Evolutionary conservation across 108 stramenopile genomes (phyloP).

Genomic region (Discostella stelligeroides): DNA sequence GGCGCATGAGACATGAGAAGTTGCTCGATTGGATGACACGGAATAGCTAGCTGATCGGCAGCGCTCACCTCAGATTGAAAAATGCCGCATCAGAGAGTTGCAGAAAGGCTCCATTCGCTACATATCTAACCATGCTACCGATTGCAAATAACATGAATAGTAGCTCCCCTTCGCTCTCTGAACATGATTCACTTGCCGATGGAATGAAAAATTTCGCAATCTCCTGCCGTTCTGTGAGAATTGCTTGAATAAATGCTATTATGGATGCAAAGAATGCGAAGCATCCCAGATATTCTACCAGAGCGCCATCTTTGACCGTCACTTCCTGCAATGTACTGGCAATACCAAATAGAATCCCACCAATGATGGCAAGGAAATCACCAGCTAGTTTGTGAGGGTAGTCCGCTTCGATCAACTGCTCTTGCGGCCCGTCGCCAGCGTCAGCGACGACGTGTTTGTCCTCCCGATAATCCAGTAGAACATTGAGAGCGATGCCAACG

Average conservation of each 20-base stretch:
- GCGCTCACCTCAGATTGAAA: slow-evolving; percentile 57
- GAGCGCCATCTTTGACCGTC: slow-evolving; percentile 52
- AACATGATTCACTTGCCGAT: slow-evolving; percentile 36
- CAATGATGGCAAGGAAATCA: slow-evolving; percentile 83
- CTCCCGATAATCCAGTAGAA: slow-evolving; percentile 77
- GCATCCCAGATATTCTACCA: slow-evolving; percentile 84
- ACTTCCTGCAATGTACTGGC: slow-evolving; percentile 85
- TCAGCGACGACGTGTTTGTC: slow-evolving; percentile 32
- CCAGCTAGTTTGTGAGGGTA: slow-evolving; percentile 80
- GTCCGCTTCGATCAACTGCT: slow-evolving; percentile 37
- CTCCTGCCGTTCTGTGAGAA: neutral
- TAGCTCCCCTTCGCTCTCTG: slow-evolving; percentile 25
- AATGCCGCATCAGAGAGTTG: slow-evolving; percentile 75
- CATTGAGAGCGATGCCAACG: slow-evolving; percentile 79
- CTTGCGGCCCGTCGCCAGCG: slow-evolving; percentile 33
- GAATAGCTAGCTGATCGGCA: neutral
- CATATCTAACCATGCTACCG: slow-evolving; percentile 55
- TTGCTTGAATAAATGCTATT: slow-evolving; percentile 24
- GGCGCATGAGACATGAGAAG: neutral
- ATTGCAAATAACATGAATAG: slow-evolving; percentile 60
- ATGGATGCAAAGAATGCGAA: slow-evolving; percentile 81
- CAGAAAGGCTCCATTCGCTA: slow-evolving; percentile 69
- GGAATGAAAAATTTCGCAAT: slow-evolving; percentile 3
- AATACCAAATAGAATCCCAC: slow-evolving; percentile 86
- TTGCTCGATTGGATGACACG: too few species aligned